Evolutionary conservation across 345 rosid genomes (phyloP).

Genomic region (Arabidopsis arenosa): DNA sequence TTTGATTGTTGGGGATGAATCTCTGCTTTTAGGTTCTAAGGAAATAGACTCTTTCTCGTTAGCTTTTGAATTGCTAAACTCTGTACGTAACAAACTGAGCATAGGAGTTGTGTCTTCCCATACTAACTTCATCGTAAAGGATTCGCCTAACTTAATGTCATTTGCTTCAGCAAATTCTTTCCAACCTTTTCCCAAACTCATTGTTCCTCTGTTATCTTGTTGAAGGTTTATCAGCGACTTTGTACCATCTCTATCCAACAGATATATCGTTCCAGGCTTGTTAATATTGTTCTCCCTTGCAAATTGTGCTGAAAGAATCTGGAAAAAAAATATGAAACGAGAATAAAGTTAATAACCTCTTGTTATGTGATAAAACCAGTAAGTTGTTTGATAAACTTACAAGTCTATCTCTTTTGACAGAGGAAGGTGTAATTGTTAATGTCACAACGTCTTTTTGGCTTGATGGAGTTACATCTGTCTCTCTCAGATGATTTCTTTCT

Average conservation of each 20-base stretch:
- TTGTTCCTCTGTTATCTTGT: not conserved
- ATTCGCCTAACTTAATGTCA: not conserved
- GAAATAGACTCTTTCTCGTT: not conserved
- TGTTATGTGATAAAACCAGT: not conserved
- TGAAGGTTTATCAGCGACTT: not conserved
- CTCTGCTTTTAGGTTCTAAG: not conserved
- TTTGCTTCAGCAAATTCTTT: not conserved
- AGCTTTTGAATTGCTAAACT: not conserved
- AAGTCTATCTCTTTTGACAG: not conserved
- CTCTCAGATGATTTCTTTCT: not conserved
- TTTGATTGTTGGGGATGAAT: conserved; percentile 2
- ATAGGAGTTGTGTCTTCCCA: conserved; percentile 15
- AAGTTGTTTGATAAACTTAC: not conserved
- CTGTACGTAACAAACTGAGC: not conserved
- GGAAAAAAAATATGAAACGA: not conserved
- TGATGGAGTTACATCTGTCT: conserved; percentile 6
- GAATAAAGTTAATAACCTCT: not conserved
- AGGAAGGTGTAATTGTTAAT: not conserved
- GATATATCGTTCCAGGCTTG: conserved; percentile 2
- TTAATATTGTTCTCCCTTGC: not conserved
- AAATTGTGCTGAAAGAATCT: not conserved
- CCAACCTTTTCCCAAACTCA: conserved; percentile 17
- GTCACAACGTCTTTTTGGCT: not conserved
- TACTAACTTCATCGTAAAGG: not conserved
- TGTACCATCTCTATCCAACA: not conserved